Conservation (phyloP, 2,329 filamentous ascomycete genomes). For the Zymoseptoria brevis region DNA sequence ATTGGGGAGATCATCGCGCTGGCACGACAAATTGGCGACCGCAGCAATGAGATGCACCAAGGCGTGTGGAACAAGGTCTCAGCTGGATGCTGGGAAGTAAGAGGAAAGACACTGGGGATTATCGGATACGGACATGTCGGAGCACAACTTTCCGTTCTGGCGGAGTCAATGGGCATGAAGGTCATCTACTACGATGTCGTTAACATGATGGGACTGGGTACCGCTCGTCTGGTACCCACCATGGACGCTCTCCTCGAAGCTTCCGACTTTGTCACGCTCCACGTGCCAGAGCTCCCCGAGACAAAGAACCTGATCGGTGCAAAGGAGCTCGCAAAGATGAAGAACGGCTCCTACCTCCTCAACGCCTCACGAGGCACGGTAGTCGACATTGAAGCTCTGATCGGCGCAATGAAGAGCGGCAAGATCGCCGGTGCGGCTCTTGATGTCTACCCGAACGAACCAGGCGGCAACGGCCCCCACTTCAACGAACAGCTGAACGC, state of each 20-base stretch:
- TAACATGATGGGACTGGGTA: slow-evolving; percentile 90
- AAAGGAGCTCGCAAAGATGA: slow-evolving; percentile 77
- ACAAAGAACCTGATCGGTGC: slow-evolving; percentile 88
- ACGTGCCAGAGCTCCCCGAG: slow-evolving; percentile 88
- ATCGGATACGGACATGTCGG: slow-evolving; percentile 97
- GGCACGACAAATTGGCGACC: slow-evolving; percentile 85
- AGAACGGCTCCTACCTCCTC: slow-evolving; percentile 84
- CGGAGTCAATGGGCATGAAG: slow-evolving; percentile 95
- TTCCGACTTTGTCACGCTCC: slow-evolving; percentile 87
- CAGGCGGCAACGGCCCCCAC: slow-evolving; percentile 87
- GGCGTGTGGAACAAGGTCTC: slow-evolving; percentile 98
- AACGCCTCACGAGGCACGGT: slow-evolving; percentile 92
- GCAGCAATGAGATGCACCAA: slow-evolving; percentile 86
- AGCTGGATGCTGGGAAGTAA: slow-evolving; percentile 92
- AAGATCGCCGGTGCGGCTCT: slow-evolving; percentile 91
- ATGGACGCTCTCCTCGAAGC: slow-evolving; percentile 67
- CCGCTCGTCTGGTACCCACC: slow-evolving; percentile 70
- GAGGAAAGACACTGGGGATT: slow-evolving; percentile 94
- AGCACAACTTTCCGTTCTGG: slow-evolving; percentile 87
- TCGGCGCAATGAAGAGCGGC: slow-evolving; percentile 76
- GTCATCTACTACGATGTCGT: slow-evolving; percentile 96
- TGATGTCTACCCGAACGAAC: slow-evolving; percentile 92
- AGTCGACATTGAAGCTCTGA: slow-evolving; percentile 85
- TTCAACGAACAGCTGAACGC: slow-evolving; percentile 76
- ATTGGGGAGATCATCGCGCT: slow-evolving; percentile 89